Base-by-base conservation (phyloP, 441 rosid genomes). In the Eruca vesicaria region DNA sequence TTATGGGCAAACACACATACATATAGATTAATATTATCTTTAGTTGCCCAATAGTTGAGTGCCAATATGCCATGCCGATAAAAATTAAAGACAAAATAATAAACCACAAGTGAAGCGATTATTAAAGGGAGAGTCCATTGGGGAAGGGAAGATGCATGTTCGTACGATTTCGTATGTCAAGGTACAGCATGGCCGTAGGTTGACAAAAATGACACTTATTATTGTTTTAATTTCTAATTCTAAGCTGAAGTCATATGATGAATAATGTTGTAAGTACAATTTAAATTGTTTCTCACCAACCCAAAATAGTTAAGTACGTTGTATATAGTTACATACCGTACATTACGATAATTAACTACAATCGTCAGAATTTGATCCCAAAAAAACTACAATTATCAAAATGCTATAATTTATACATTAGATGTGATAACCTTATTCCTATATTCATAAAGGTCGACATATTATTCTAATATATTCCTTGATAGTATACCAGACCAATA, bases 31-130 rank as follows among this genome's bases (percentile, higher is more conserved):
- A 57, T 28, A 59, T 32, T 67, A 55, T 63, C 31, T 41, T 26
- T 36, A 31, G 8, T 60, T 62, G 58, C 21, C 36, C 48, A 69
- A 75, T 53, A 53, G 59, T 3, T 69, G 75, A 69, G 73, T 75
- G 68, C 38, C 68, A 75, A 67, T 60, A 66, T 62, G 70, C 79
- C 79, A 76, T 76, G 65, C 75, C 75, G 61, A 69, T 55, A 76
- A 53, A 41, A 23, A 15, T 23, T 9, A 68, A 68, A 52, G 36
- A 48, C 53, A 32, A 60, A 31, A 45, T 18, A 65, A 61, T 59
- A 61, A 28, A 72, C 16, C 19, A 53, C 26, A 63, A 45, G 50
- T 7, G 29, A 45, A 58, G 14, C 63, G 68, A 75, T 75, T 55
- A 38, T 69, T 63, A 76, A 76, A 75, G 74, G 14, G n/a, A 20